Evolutionary conservation across 257 asterid genomes (phyloP).

Genomic region (Salvia miltiorrhiza): DNA sequence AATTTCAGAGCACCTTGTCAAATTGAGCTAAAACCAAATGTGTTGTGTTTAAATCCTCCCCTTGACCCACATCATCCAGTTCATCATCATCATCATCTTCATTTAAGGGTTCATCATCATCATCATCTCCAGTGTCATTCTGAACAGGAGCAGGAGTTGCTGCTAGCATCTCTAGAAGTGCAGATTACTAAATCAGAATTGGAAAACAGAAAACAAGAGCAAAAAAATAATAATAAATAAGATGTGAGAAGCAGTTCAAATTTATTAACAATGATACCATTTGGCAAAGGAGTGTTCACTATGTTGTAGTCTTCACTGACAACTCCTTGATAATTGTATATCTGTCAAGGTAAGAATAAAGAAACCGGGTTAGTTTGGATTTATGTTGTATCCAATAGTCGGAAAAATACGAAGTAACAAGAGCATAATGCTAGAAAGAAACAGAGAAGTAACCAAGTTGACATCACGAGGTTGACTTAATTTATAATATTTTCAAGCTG

Average conservation of each 20-base stretch:
- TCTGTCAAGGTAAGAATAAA: constrained; percentile 41
- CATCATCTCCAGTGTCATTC: constrained; percentile 70
- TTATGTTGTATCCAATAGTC: background rate
- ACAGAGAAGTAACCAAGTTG: background rate
- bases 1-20: constrained; percentile 56
- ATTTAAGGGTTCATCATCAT: constrained; percentile 90
- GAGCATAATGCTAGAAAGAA: background rate
- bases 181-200: constrained; percentile 19
- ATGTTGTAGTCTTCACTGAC: constrained; percentile 88
- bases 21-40: constrained; percentile 95
- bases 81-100: constrained; percentile 96
- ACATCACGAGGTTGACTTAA: background rate
- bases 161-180: constrained; percentile 61
- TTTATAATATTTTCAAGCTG: background rate
- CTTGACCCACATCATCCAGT: constrained; percentile 78
- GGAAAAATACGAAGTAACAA: constrained; percentile 4
- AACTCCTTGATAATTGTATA: constrained; percentile 86
- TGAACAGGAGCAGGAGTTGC: constrained; percentile 89
- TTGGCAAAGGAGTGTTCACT: constrained; percentile 88
- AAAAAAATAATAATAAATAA: background rate
- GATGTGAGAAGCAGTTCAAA: background rate
- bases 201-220: background rate
- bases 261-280: constrained; percentile 37
- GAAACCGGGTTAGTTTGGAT: constrained; percentile 20
- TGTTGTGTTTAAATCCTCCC: constrained; percentile 75